Base-by-base conservation (phyloP, 176 grass and related monocot species). In the Alloteropsis semialata region DNA sequence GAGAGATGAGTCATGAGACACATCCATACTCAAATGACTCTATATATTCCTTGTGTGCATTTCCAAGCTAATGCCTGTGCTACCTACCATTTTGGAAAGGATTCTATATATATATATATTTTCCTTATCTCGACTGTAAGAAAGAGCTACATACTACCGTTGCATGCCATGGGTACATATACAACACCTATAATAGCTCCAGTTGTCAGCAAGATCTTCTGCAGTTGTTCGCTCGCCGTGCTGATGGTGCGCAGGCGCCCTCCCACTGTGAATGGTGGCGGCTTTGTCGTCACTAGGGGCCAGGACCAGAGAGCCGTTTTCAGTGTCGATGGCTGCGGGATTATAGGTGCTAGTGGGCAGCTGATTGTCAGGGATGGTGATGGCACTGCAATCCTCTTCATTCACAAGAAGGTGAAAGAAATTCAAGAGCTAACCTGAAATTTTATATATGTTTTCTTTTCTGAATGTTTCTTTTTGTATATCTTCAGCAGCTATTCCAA, bases 181-280 rank as follows among this genome's bases (percentile, higher is more conserved):
- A 76, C 75, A 80, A 62, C 82, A 58, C 3, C 34, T 3, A 36
- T 5, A 36, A 58, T 95, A 55, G 84, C 41, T 39, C 96, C 92
- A 5, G 54, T 98, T 65, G 89, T 98, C 5, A 91, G 96, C 88
- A 98, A 98, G 88, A 72, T 91, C 65, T 98, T 89, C 87, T 98
- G 96, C 80, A 88, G 73, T 43, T 84, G 82, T 1, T 84, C 68
- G 3, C 84, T 91, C 4, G 79, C 74, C 10, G 62, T 84, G 38
- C 76, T 98, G 72, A 86, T 91, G 72, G 96, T 98, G 62, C 90
- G 96, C 39, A 65, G 79, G 54, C 88, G 96, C 24, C 96, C 96
- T 32, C 90, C 55, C 0, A 62, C 86, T 16, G 81, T 91, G 36
- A 95, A 46, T 48, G 96, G 96, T 9, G 96, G 96, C 8, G 96